Percentiles rank a stretch among this genome's conserved stretches.
These are phyloP conservation scores for Juglanconis sp. DNA, from an alignment of 2,329 filamentous ascomycete species.

Conservation along the genomic window DNA sequence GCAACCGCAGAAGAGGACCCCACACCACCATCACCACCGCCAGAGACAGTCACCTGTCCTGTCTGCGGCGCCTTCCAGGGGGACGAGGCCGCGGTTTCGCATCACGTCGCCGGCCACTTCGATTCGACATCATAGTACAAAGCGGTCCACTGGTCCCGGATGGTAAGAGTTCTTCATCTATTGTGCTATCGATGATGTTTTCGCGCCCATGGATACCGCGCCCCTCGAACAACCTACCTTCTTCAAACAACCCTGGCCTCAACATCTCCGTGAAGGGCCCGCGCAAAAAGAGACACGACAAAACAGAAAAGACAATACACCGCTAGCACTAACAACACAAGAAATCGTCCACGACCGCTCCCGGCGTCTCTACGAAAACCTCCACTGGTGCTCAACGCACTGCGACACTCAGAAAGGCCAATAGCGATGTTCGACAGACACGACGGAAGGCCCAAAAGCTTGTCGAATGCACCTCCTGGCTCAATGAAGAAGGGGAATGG, in stretches of 20 bases:
- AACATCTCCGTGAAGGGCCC: too few species aligned
- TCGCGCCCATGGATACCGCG: too few species aligned
- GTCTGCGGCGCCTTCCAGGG: constrained; percentile 66
- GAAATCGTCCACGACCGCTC: too few species aligned
- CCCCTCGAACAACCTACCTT: too few species aligned
- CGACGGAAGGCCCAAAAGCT: not conserved
- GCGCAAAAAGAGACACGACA: too few species aligned
- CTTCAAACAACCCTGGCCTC: too few species aligned
- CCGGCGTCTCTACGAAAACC: too few species aligned
- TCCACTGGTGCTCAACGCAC: not conserved
- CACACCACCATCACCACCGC: constrained; percentile 4
- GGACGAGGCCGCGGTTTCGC: constrained; percentile 64
- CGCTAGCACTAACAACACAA: too few species aligned
- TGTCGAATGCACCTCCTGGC: not conserved
- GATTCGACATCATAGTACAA: constrained; percentile 22
- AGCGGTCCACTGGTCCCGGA: not conserved
- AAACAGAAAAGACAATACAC: too few species aligned
- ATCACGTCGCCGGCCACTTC: constrained; percentile 64
- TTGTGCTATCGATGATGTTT: too few species aligned
- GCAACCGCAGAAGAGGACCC: not conserved
- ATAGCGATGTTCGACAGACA: not conserved
- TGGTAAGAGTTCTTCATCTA: not conserved
- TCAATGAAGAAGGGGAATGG: not conserved
- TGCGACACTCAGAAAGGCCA: not conserved
- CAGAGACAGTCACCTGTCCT: constrained; percentile 47